These are phyloP conservation scores for Neonothopanus nambi DNA, from an alignment of 1,284 basidiomycete genomes.

Conservation along the genomic window DNA sequence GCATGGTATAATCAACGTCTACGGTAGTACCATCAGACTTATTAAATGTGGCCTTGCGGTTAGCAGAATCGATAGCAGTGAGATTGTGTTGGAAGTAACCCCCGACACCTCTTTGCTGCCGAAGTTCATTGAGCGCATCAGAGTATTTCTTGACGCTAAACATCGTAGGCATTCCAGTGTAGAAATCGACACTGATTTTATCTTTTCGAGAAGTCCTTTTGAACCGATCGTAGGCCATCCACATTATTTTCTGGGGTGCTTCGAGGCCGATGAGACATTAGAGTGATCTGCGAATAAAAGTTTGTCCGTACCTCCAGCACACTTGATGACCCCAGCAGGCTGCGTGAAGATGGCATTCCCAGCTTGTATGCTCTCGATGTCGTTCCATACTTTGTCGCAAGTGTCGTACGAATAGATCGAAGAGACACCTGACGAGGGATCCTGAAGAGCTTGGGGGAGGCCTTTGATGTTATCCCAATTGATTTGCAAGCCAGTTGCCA, in stretches of 20 bases:
- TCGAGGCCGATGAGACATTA: constrained; percentile 6
- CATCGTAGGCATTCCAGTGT: constrained; percentile 94
- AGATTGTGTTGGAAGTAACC: constrained; percentile 87
- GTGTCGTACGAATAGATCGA: constrained; percentile 92
- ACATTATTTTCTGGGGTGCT: constrained; percentile 94
- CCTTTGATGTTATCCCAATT: constrained; percentile 84
- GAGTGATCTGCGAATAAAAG: neutral
- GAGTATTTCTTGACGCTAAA: constrained; percentile 93
- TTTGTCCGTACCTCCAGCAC: constrained; percentile 76
- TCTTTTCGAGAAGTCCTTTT: constrained; percentile 56
- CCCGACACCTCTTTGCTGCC: constrained; percentile 78
- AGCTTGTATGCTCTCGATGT: constrained; percentile 73
- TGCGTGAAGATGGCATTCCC: constrained; percentile 96
- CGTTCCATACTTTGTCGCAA: constrained; percentile 84
- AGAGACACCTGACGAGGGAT: constrained; percentile 81
- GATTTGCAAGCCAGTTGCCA: constrained; percentile 87
- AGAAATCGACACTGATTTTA: constrained; percentile 77
- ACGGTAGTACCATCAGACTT: constrained; percentile 66
- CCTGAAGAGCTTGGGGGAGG: constrained; percentile 74
- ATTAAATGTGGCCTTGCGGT: constrained; percentile 85
- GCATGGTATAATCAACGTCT: constrained; percentile 76
- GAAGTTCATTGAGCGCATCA: constrained; percentile 78
- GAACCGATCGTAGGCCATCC: constrained; percentile 89
- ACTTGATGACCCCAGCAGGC: constrained; percentile 93
- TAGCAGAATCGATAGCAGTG: constrained; percentile 66